These are phyloP conservation scores for Beauveria scarabaeidicola DNA, from an alignment of 2,329 filamentous ascomycete genomes.

Conservation along the genomic window DNA sequence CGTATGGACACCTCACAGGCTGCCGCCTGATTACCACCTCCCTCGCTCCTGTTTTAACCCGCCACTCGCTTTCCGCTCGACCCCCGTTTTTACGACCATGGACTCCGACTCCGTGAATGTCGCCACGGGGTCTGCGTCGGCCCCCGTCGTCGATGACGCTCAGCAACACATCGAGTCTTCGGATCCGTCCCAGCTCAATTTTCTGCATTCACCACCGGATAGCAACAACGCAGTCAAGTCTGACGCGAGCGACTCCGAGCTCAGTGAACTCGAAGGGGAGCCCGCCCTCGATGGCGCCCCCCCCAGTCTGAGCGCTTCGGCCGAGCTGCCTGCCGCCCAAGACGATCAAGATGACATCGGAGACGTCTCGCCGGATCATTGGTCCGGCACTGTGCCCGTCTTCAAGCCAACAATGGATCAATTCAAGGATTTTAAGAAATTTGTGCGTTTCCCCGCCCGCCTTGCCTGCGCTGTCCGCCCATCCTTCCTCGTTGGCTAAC, in stretches of 20 bases:
- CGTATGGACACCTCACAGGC: constrained; percentile 27
- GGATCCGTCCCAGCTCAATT: constrained; percentile 30
- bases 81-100: constrained; percentile 4
- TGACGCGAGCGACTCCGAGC: constrained; percentile 54
- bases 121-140: constrained; percentile 1
- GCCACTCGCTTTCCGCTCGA: constrained; percentile 5
- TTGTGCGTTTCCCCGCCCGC: constrained; percentile 47
- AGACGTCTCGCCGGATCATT: constrained; percentile 77
- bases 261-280: constrained; percentile 56
- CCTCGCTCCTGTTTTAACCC: neutral
- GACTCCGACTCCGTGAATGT: neutral
- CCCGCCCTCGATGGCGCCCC: constrained; percentile 26
- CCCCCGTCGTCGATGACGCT: constrained; percentile 19
- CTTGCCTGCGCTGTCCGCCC: neutral
- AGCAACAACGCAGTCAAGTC: constrained; percentile 53
- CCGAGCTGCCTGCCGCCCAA: constrained; percentile 19
- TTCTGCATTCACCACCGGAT: constrained; percentile 55
- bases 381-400: constrained; percentile 83
- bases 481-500: constrained; percentile 1
- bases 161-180: constrained; percentile 26
- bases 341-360: constrained; percentile 56
- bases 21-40: constrained; percentile 23
- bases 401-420: constrained; percentile 95
- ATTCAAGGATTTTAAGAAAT: constrained; percentile 87
- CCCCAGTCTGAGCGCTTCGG: constrained; percentile 9